Base-by-base conservation (phyloP, 2,329 filamentous ascomycete species). In the Pseudocercospora macadamiae region DNA sequence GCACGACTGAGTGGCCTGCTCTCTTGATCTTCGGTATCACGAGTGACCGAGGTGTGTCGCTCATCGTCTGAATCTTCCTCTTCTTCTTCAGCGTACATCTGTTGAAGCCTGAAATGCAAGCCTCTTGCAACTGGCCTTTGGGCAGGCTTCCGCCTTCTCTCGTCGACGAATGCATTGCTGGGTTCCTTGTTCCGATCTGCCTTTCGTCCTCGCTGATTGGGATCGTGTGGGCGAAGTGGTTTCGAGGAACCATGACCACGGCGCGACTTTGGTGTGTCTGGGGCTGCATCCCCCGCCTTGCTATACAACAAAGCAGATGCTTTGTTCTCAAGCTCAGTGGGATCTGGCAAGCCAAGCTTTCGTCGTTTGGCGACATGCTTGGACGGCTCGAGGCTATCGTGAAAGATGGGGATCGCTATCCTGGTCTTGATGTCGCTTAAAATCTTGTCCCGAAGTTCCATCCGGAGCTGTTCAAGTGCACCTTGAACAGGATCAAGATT, bases 401-500 rank as follows among this genome's bases (percentile, higher is more conserved):
- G 89, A 34, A 99, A 81, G 42, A 87, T 83, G 2, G 92, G 91
- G 5, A 88, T 90, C 7, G 90, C 93, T 48, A 97, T 87, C 68
- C 93, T 89, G 44, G 89, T 89, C 67, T 93, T 92, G 70, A 97
- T 90, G 72, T 97, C 92, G 64, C 89, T 86, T 62, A 97, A 86
- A 32, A 99, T 79, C 73, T 96, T 95, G 71, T 96, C 90, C 59
- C 86, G 87, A 71, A 99, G 80, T 73, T 97, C 93, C 54, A 86
- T 85, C 52, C 89, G 85, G 54, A 97, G 83, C 44, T 90, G 83
- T 61, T 93, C 87, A 36, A 92, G 81, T 30, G 95, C 93, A 71
- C 96, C 93, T 49, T 82, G 78, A 3, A 93, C 90, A n/a, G 95
- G 93, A 74, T 99, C 93, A 64, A 97, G 85, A 71, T 96, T 89